Conservation (phyloP, 805 yeast genomes). For the Kuraishia hungarica region DNA sequence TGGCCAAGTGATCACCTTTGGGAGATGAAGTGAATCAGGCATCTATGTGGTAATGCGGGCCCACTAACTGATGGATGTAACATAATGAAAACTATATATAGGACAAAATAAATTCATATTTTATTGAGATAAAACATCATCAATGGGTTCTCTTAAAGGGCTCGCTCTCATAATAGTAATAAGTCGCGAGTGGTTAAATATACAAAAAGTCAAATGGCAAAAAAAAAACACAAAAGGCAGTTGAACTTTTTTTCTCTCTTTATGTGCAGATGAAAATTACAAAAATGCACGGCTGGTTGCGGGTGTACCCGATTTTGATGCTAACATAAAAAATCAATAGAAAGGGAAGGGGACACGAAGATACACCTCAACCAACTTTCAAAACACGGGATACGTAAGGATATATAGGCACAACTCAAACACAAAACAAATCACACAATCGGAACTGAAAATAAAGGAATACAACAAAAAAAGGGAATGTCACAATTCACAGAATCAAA, state of each 20-base stretch:
- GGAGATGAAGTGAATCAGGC: neutral
- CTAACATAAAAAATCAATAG: neutral
- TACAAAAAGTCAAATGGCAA: neutral
- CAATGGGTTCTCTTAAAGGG: neutral
- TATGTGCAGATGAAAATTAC: neutral
- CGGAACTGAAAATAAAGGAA: neutral
- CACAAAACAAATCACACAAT: neutral
- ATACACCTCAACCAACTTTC: too few species aligned
- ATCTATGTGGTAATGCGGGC: too few species aligned
- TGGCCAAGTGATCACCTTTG: neutral
- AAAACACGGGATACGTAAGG: too few species aligned
- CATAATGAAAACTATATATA: too few species aligned
- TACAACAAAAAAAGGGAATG: neutral
- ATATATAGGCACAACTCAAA: neutral
- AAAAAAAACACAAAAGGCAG: neutral
- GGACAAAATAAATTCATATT: neutral
- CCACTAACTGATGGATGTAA: too few species aligned
- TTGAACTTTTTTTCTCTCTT: neutral
- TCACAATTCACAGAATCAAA: neutral
- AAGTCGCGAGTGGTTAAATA: neutral
- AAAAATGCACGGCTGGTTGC: neutral
- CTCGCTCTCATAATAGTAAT: neutral
- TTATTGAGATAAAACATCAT: neutral
- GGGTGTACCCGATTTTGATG: neutral
- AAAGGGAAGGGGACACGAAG: too few species aligned